Base-by-base conservation (phyloP, 2,329 filamentous ascomycete genomes). In the Aspergillus ibericus region DNA sequence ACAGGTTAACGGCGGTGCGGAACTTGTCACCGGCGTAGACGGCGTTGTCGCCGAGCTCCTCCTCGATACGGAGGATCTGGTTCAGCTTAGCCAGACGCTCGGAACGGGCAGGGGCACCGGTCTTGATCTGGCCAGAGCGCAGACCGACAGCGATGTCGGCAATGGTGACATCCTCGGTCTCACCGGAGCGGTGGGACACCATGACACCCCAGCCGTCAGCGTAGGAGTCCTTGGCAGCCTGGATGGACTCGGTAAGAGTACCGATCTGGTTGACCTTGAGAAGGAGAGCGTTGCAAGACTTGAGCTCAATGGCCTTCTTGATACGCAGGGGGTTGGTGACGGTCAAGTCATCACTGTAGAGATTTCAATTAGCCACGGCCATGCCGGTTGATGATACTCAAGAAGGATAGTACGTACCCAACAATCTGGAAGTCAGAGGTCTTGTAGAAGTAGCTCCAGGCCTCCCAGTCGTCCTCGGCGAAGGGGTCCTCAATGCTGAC, bases 251-350 rank as follows among this genome's bases (percentile, higher is more conserved):
- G 71, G 92, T 96, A 74, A 99, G 88, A 70, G 95, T 97, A 82
- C 95, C 95, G 73, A 99, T 99, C 86, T 99, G 95, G 90, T 99
- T 99, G 81, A 99, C 93, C 90, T 99, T 99, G 78, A 99, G 91
- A 64, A 99, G 87, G 61, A 99, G 90, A 67, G 93, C 91, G 77
- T 99, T 98, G 88, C 93, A 95, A 72, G 95, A 91, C 90, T 99
- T 99, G 75, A 95, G 89, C 80, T 98, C 93, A 70, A 98, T 96
- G 74, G 95, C 95, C 87, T 96, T 96, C 91, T 98, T 97, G 87
- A 99, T 99, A 81, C 95, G 93, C 73, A 91, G 82, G 65, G 95
- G 95, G 88, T 99, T 99, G 81, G 95, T 99, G 81, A 99, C 95
- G 68, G 95, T 98, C 86, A 99, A 82, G 78, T 99, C 95, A 77